Evolutionary conservation across 1,284 basidiomycete species (phyloP).

Genomic region (Stereum hirsutum): DNA sequence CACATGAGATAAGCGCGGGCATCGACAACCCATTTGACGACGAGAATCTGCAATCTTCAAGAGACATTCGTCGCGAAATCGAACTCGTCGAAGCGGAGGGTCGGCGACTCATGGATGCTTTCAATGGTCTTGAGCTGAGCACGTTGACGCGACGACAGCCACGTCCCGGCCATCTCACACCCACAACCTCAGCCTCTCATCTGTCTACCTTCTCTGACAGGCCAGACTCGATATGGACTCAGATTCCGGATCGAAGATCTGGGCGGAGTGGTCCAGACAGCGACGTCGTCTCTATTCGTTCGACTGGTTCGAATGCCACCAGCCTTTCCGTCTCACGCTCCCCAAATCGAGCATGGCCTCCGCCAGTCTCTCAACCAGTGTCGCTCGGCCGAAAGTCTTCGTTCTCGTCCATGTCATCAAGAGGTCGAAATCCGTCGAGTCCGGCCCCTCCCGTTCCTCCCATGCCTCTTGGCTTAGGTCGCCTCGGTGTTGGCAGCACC

Average conservation of each 20-base stretch:
- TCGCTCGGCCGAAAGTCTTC: conserved; percentile 38
- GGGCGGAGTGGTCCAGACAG: conserved; percentile 21
- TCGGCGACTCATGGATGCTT: conserved; percentile 59
- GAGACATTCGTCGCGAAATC: conserved; percentile 58
- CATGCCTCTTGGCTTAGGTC: conserved; percentile 13
- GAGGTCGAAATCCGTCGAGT: conserved; percentile 15
- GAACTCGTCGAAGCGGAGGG: conserved; percentile 58
- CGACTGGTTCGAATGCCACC: conserved; percentile 40
- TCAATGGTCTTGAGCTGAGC: conserved; percentile 65
- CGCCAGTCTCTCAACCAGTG: conserved; percentile 17
- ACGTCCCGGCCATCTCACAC: conserved; percentile 6
- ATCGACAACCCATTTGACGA: conserved; percentile 39
- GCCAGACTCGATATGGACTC: conserved; percentile 11
- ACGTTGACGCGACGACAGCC: conserved; percentile 38
- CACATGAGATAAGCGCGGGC: conserved; percentile 21
- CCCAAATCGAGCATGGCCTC: conserved; percentile 25
- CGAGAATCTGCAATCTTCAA: conserved; percentile 43
- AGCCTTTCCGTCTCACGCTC: conserved; percentile 26
- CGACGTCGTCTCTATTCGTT: conserved; percentile 39
- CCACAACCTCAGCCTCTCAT: conserved; percentile 5
- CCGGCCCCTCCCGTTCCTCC: conserved; percentile 10
- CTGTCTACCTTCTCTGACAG: not conserved
- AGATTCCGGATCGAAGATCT: conserved; percentile 11
- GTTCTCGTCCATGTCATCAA: conserved; percentile 36
- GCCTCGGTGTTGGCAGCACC: conserved; percentile 27